Evolutionary conservation across 2,329 filamentous ascomycete genomes (phyloP), one percentile per base, ranked within the genome.

Genomic region (Fusarium tjaetaba): DNA sequence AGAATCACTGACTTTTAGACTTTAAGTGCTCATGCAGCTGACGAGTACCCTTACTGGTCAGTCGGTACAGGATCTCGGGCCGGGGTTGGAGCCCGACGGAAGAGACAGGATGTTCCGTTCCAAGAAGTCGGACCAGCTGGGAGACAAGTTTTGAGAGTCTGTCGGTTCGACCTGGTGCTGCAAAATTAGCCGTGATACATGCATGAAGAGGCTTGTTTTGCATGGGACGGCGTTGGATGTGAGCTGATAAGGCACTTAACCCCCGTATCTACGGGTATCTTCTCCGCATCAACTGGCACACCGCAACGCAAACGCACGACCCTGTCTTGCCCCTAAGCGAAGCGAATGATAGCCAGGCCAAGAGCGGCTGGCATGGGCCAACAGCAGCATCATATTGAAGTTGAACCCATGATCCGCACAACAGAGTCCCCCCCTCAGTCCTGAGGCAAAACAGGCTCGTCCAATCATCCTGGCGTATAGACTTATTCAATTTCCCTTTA

Each of bases 301-400:
- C 61, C 65, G 67, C 72, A 74, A 71, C 56, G 57, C 61, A 68
- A 62, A 64, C 43, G 48, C 63, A 65, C 58, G 58, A 65, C 68
- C 51, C 49, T 49, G 38, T 22, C 38, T 41, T 41, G 38, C 38
- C 13, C 41, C 38, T 39, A 61, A 57, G 28, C 51, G 48, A 72
- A 69, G 68, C 41, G 34, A 69, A 49, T 38, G 24, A 28, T n/a
- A 41, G 65, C 53, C 38, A 72, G 59, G 64, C 56, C 62, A 64
- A 70, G 67, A 59, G 71, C 71, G 70, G 70, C 48, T 74, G 69
- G 62, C 60, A 53, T 55, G 61, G 46, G 48, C 61, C 58, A 75
- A 62, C 46, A 61, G 53, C 53, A 67, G 58, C 49, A 67, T 34
- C 41, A 53, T 62, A 57, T 34, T 43, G 42, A 64, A 58, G 39